phyloP scores from a whole-genome alignment of 1,284 basidiomycete genomes.

The Melampsora larici-populina region DNA sequence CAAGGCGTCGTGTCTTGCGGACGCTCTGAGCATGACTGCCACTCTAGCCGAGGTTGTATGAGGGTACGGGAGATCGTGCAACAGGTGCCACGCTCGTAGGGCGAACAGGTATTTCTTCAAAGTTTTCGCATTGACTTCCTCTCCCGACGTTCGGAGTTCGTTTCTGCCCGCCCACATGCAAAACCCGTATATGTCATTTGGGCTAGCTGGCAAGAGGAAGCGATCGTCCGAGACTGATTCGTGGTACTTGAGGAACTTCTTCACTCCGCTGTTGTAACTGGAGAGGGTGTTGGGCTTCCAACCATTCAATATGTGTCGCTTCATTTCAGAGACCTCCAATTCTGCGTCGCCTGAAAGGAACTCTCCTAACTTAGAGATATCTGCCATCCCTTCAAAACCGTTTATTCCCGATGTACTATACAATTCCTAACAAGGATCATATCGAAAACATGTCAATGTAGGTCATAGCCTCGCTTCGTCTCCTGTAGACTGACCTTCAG shows the following conservation, averaged over 20 bases:
- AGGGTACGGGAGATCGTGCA: not conserved
- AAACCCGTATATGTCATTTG: not conserved
- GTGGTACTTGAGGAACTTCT: not conserved
- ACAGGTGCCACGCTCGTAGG: not conserved
- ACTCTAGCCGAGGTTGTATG: not conserved
- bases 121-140: not conserved
- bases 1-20: not conserved
- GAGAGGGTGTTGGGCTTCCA: not conserved
- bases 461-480: no score
- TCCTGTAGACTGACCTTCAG: no score
- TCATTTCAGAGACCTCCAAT: no score
- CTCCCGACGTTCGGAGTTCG: no score
- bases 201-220: not conserved
- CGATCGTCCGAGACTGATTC: not conserved
- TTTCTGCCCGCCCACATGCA: not conserved
- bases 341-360: no score
- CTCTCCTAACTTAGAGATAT: no score
- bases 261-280: not conserved
- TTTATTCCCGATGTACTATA: no score
- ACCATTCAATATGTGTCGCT: not conserved
- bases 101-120: slow-evolving; percentile 1
- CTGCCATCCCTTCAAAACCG: no score
- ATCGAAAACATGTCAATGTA: no score
- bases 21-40: not conserved
- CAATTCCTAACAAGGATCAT: no score